These are phyloP conservation scores for Huiozyma sinensis DNA, from an alignment of 805 yeast genomes.

Conservation along the genomic window DNA sequence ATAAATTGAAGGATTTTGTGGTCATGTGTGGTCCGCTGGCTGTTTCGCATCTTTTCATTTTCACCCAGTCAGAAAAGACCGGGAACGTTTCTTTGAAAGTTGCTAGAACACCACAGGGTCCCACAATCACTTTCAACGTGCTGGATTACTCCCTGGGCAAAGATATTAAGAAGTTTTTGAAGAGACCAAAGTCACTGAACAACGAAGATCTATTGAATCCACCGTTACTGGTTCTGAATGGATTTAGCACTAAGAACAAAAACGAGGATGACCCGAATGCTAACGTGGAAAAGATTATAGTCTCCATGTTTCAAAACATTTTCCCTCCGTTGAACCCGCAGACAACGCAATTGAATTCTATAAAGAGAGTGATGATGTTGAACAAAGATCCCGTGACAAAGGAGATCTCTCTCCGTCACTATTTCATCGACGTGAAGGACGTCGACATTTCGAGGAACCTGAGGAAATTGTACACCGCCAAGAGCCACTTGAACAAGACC, in stretches of 20 bases:
- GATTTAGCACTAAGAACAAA: constrained; percentile 39
- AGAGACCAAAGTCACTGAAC: constrained; percentile 68
- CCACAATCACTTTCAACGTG: constrained; percentile 77
- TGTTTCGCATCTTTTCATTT: constrained; percentile 77
- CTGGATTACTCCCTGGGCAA: constrained; percentile 67
- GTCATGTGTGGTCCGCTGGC: constrained; percentile 98
- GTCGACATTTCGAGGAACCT: constrained; percentile 70
- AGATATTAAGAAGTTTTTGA: constrained; percentile 62
- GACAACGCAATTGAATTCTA: constrained; percentile 56
- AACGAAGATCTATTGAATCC: constrained; percentile 66
- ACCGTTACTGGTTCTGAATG: constrained; percentile 86
- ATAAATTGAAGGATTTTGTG: constrained; percentile 82
- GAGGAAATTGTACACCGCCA: constrained; percentile 56
- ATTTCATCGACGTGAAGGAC: constrained; percentile 73
- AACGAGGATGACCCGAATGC: constrained; percentile 10
- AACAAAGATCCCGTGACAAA: constrained; percentile 64
- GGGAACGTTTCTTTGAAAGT: constrained; percentile 78
- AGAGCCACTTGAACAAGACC: constrained; percentile 46
- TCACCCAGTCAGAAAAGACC: constrained; percentile 65
- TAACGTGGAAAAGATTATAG: constrained; percentile 70
- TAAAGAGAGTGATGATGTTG: constrained; percentile 76
- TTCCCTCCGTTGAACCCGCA: constrained; percentile 93
- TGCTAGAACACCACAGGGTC: constrained; percentile 88
- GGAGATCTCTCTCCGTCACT: constrained; percentile 77
- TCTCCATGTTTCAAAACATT: constrained; percentile 89